Base-by-base conservation (phyloP, 2,329 filamentous ascomycete genomes). In the Elsinoe perseae region DNA sequence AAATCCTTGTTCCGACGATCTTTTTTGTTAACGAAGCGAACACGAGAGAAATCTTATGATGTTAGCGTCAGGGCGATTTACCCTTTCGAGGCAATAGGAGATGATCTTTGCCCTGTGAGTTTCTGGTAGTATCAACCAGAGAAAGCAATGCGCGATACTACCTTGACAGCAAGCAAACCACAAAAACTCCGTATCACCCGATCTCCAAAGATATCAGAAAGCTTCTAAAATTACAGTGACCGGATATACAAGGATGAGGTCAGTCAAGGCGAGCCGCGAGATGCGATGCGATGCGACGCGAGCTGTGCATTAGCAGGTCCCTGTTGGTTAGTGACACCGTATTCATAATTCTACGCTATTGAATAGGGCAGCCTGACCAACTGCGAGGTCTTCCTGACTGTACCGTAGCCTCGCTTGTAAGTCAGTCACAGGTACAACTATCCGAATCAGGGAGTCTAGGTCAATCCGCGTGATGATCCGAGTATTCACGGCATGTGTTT, bases 181-280 rank as follows among this genome's bases (percentile, higher is more conserved):
- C 32, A 12, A 36, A 12, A 5, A 4, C n/a, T 6, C 32, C 5
- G 25, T 44, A 2, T 44, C 9, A 2, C 9, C 6, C 23, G 7
- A 12, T 23, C 25, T 44, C 40, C 9, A 23, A 18, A 23, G 40
- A 44, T 16, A 21, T 9, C 12, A 10, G 25, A 44, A 44, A 27
- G 21, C 40, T 44, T 44, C 40, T 44, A 44, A 44, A 44, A 44
- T 44, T 44, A 44, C 40, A 44, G 18, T 44, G 40, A 12, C 23
- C 40, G 40, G 40, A 25, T 23, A 27, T 25, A 44, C 40, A 44
- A 4, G 3, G 40, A 21, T 44, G 40, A 44, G 40, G 40, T 44
- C 40, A 44, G 40, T 44, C 40, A 44, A 44, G 40, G 40, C 40
- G 40, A 44, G 40, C 40, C 40, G 40, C 20, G 40, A 44, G 9